phyloP scores from a whole-genome alignment of 306 rosid species.

The Vicia sativa region DNA sequence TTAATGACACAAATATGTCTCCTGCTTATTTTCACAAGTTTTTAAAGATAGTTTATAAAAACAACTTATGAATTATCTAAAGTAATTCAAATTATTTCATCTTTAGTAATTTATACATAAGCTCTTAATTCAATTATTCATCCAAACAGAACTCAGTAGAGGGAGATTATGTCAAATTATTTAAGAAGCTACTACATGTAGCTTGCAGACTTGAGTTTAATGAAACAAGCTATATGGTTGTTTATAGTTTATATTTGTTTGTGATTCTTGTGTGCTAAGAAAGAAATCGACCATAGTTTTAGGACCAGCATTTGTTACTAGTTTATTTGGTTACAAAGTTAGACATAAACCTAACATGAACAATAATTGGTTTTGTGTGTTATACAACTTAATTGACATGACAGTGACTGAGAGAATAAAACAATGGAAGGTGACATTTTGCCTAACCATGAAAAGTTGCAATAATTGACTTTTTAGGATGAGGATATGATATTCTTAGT shows the following conservation, averaged over 20 bases:
- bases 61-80: not conserved
- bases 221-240: not conserved
- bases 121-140: not conserved
- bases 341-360: not conserved
- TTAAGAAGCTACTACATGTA: too few relatives aligned
- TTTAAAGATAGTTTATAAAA: too few relatives aligned
- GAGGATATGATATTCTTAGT: slow-evolving; percentile 19
- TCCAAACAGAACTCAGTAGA: not conserved
- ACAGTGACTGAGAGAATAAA: slow-evolving; percentile 8
- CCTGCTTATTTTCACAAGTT: not conserved
- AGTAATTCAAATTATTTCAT: not conserved
- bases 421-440: slow-evolving; percentile 34
- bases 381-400: slow-evolving; percentile 14
- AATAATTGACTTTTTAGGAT: slow-evolving; percentile 35
- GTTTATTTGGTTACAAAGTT: not conserved
- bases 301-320: slow-evolving; percentile 39
- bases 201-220: too few relatives aligned
- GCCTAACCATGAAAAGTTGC: slow-evolving; percentile 45
- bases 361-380: slow-evolving; percentile 4
- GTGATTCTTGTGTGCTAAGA: slow-evolving; percentile 29
- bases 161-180: not conserved
- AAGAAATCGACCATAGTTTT: slow-evolving; percentile 29
- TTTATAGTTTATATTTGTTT: slow-evolving; percentile 1
- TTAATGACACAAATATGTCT: not conserved
- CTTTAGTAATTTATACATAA: not conserved